Conservation (phyloP, 208 protist genomes). For the Trichomonas vaginalis region DNA sequence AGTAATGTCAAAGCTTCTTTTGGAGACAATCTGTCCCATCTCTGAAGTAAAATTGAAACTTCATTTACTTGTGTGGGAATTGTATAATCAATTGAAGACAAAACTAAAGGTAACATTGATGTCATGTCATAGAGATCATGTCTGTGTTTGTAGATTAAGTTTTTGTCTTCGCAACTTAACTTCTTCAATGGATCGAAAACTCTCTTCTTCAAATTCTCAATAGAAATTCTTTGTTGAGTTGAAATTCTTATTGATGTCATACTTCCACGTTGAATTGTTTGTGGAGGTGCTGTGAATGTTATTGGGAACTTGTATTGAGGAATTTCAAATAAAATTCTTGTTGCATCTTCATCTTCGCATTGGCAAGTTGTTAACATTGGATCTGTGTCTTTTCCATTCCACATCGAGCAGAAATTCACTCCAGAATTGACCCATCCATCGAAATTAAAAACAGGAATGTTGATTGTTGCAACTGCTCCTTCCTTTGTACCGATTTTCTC, state of each 20-base stretch:
- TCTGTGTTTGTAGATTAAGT: background rate
- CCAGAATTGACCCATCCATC: background rate
- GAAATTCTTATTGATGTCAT: background rate
- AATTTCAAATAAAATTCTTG: background rate
- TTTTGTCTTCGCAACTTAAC: background rate
- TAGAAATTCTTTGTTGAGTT: background rate
- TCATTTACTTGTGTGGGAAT: background rate
- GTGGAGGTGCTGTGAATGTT: too few relatives aligned
- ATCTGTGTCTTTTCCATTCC: background rate
- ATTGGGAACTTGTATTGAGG: background rate
- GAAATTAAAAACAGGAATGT: background rate
- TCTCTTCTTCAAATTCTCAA: background rate
- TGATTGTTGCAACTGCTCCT: background rate
- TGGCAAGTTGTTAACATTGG: background rate
- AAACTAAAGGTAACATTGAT: background rate
- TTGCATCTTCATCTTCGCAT: background rate
- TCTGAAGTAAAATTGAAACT: background rate
- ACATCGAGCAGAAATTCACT: background rate
- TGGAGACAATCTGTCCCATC: background rate
- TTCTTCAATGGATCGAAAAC: background rate
- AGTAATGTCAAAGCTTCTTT: slow-evolving; percentile 47
- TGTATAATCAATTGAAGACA: background rate
- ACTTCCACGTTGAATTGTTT: background rate
- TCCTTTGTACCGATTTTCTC: background rate
- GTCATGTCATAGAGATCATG: background rate